Conservation (phyloP, 345 rosid species). For the Linum trigynum region DNA sequence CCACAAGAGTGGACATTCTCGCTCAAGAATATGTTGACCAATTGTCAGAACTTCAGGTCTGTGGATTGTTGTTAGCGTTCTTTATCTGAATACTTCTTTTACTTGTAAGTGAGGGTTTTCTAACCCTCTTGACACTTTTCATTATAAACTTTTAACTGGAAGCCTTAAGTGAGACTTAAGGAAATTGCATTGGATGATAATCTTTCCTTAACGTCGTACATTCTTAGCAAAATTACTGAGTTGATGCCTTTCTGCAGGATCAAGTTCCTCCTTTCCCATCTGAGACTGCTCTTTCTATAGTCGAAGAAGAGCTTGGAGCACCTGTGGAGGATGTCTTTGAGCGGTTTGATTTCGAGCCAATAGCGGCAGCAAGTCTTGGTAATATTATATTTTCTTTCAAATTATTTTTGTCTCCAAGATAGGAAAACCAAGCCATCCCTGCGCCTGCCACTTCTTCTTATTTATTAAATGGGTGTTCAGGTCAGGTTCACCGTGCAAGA, state of each 20-base stretch:
- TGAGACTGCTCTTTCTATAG: conserved; percentile 69
- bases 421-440: not conserved
- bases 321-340: conserved; percentile 58
- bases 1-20: conserved; percentile 97
- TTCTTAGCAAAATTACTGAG: not conserved
- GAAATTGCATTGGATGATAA: too few species aligned
- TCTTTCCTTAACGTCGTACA: too few species aligned
- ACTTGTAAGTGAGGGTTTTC: not conserved
- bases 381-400: conserved; percentile 5
- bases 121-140: not conserved
- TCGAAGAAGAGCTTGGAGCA: conserved; percentile 91
- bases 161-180: too few species aligned
- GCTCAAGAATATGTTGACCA: conserved; percentile 98
- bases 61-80: conserved; percentile 6
- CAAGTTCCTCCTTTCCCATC: conserved; percentile 99
- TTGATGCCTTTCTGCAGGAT: conserved; percentile 44
- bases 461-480: conserved; percentile 26
- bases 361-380: conserved; percentile 99
- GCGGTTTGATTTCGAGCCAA: conserved; percentile 79
- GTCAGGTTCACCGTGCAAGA: conserved; percentile 95
- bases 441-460: conserved; percentile 3
- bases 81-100: not conserved
- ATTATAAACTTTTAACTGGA: not conserved
- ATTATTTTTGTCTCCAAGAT: not conserved
- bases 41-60: conserved; percentile 92